Conservation (phyloP, 2,329 filamentous ascomycete genomes). For the Aspergillus niger region DNA sequence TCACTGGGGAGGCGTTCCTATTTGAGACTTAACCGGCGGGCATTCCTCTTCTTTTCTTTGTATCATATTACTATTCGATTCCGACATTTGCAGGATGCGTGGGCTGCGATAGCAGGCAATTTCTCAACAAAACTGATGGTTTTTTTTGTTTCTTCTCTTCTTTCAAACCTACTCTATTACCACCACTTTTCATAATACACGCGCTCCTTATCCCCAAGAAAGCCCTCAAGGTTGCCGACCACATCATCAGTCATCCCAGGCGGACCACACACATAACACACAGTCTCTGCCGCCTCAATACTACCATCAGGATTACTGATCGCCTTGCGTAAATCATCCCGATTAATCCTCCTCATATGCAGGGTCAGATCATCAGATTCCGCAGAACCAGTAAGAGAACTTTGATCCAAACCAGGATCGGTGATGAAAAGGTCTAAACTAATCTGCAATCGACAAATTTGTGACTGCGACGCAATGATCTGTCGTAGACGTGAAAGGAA, state of each 20-base stretch:
- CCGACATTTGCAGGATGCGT: not conserved
- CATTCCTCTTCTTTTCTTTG: not conserved
- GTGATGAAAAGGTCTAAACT: constrained; percentile 41
- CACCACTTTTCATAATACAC: constrained; percentile 67
- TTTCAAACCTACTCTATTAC: constrained; percentile 38
- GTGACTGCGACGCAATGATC: constrained; percentile 35
- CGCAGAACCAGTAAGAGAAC: constrained; percentile 11
- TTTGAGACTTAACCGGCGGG: not conserved
- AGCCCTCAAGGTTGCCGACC: constrained; percentile 45
- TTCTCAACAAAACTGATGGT: not conserved
- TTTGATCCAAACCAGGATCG: constrained; percentile 5
- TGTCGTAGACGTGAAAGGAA: constrained; percentile 51
- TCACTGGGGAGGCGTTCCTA: not conserved
- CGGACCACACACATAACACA: constrained; percentile 70
- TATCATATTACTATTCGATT: not conserved
- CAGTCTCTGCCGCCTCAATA: constrained; percentile 37
- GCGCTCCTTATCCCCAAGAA: constrained; percentile 49
- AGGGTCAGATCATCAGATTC: constrained; percentile 29
- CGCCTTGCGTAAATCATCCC: constrained; percentile 39
- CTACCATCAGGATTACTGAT: constrained; percentile 33
- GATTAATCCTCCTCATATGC: constrained; percentile 37
- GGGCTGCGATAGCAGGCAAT: not conserved
- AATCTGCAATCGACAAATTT: constrained; percentile 31
- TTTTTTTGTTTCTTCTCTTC: not conserved
- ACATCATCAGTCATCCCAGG: constrained; percentile 70